Base-by-base conservation (phyloP, 495 filamentous ascomycete species). In the Jackrogersella minutella region DNA sequence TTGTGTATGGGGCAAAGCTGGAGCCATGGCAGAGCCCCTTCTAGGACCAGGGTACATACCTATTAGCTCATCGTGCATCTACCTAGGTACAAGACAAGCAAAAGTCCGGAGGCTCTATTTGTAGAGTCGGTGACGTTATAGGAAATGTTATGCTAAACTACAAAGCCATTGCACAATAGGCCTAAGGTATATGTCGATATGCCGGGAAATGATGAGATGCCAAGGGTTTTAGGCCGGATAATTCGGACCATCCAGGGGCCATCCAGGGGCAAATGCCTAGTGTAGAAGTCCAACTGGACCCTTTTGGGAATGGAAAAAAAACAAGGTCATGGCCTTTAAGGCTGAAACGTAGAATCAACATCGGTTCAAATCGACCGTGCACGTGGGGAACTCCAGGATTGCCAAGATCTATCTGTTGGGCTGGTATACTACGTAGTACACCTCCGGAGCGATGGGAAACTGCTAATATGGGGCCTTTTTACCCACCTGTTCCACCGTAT, bases 1-100 rank as follows among this genome's bases (percentile, higher is more conserved):
- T n/a, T n/a, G n/a, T n/a, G n/a, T n/a, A n/a, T n/a, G 54, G 30
- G 14, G 30, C 46, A 58, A 13, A 28, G 54, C 54, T 58, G 40
- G 26, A 33, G 10, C 39, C 33, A 30, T 22, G 14, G 37, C 40
- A 49, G 9, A 28, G 21, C 17, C 41, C 41, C 55, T 58, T 47
- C 10, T 14, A 2, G 31, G 3, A 3, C n/a, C n/a, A n/a, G n/a
- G n/a, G n/a, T n/a, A n/a, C n/a, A n/a, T n/a, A n/a, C n/a, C n/a
- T 36, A 37, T 33, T 39, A 41, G 21, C 31, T 34, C 21, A 58
- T 58, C 41, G 19, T 46, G 41, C 41, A 46, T n/a, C 19, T 58
- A 26, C 44, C 50, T 26, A n/a, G n/a, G n/a, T n/a, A n/a, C n/a
- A n/a, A n/a, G 39, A 55, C 44, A 55, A 28, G 59, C 28, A 9